phyloP scores from a whole-genome alignment of 164 flowering plant genomes.

The Annona cherimola region DNA sequence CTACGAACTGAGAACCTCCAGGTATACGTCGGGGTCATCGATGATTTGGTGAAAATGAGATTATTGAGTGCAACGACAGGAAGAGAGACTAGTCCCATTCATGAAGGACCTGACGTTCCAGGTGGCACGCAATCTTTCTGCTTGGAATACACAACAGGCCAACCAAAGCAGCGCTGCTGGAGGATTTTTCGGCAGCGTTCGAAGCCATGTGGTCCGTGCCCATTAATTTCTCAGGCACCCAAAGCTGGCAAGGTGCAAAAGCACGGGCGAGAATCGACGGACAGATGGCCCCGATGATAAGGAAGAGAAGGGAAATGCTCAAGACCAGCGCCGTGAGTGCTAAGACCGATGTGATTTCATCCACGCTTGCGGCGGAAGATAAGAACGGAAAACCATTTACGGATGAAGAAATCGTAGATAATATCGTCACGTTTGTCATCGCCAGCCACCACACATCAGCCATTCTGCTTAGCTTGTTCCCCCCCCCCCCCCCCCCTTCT shows the following conservation, averaged over 20 bases:
- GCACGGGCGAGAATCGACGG: constrained; percentile 17
- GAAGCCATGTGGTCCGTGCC: constrained; percentile 18
- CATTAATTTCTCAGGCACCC: constrained; percentile 18
- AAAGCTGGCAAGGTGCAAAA: constrained; percentile 4
- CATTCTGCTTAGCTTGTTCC: constrained; percentile 16
- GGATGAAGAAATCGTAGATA: constrained; percentile 13
- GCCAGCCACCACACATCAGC: constrained; percentile 19
- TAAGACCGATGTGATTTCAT: constrained; percentile 14
- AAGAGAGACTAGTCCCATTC: constrained; percentile 8
- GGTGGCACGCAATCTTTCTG: constrained; percentile 11
- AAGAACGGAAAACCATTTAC: constrained; percentile 13
- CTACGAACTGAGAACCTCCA: constrained; percentile 23
- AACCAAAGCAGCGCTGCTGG: constrained; percentile 9
- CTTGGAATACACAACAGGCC: constrained; percentile 13
- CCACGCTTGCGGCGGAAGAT: constrained; percentile 9
- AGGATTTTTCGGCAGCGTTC: constrained; percentile 14
- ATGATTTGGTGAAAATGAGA: constrained; percentile 10
- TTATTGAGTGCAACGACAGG: constrained; percentile 9
- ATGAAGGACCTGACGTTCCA: constrained; percentile 21
- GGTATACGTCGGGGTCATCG: constrained; percentile 12
- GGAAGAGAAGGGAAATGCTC: constrained; percentile 10
- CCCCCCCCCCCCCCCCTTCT: too few relatives aligned
- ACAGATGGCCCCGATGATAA: constrained; percentile 8
- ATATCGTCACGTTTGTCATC: constrained; percentile 2
- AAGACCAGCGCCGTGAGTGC: constrained; percentile 4